Conservation (phyloP, 2,329 filamentous ascomycete genomes). For the Trichoderma hamatum region DNA sequence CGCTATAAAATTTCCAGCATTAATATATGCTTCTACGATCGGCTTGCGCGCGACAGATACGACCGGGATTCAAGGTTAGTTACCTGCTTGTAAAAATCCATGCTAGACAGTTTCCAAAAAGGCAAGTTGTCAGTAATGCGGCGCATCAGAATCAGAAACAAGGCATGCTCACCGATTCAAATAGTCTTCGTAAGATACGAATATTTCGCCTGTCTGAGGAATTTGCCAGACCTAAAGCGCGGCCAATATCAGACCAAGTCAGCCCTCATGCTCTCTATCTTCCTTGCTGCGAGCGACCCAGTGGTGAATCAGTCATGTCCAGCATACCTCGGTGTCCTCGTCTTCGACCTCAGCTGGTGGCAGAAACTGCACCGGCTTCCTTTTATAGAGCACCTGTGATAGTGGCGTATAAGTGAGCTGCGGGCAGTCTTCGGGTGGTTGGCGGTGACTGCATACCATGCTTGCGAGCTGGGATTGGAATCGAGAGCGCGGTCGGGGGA, state of each 20-base stretch:
- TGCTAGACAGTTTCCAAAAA: conserved; percentile 51
- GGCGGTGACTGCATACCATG: conserved; percentile 21
- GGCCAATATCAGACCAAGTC: neutral
- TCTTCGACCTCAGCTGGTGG: conserved; percentile 72
- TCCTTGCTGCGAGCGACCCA: neutral
- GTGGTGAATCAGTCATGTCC: neutral
- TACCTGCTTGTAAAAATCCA: conserved; percentile 93
- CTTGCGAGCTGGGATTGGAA: conserved; percentile 14
- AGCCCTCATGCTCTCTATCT: neutral
- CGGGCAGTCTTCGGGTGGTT: neutral
- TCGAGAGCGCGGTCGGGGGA: neutral
- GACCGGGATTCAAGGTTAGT: neutral
- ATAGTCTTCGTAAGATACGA: conserved; percentile 86
- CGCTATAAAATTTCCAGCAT: conserved; percentile 53
- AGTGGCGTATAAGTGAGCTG: conserved; percentile 4
- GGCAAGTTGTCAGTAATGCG: conserved; percentile 25
- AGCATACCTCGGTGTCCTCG: conserved; percentile 77
- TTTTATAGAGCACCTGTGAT: conserved; percentile 64
- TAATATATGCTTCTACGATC: conserved; percentile 18
- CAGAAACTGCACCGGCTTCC: conserved; percentile 88
- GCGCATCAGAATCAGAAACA: neutral
- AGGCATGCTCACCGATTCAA: conserved; percentile 67
- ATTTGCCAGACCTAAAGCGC: conserved; percentile 82
- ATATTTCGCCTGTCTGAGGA: conserved; percentile 85
- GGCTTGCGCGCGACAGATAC: neutral